Conservation (phyloP, 2,329 filamentous ascomycete species). For the Colletotrichum lupini region DNA sequence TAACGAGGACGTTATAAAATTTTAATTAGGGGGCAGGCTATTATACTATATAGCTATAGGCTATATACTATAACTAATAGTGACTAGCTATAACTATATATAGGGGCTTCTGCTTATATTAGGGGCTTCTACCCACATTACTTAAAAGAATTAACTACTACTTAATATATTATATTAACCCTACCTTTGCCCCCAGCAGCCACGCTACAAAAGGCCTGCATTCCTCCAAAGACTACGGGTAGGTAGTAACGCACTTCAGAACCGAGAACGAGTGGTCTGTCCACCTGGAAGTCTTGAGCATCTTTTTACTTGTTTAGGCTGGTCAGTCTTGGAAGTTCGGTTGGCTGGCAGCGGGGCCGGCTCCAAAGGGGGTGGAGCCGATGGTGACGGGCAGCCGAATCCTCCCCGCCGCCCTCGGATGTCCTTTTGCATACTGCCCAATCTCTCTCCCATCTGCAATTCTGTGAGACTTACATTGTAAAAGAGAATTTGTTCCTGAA, state of each 20-base stretch:
- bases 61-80: no score
- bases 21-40: no score
- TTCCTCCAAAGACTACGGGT: neutral
- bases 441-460: neutral
- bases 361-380: constrained; percentile 22
- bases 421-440: neutral
- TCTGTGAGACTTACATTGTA: neutral
- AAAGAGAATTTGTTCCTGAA: neutral
- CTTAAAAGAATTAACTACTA: no score
- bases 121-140: no score
- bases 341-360: constrained; percentile 11
- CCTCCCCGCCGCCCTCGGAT: neutral
- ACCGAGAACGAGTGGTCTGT: neutral
- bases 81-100: no score
- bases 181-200: no score
- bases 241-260: neutral
- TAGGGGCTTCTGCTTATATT: no score
- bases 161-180: no score
- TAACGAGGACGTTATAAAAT: no score
- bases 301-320: neutral
- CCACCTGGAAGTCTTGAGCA: neutral
- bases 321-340: neutral
- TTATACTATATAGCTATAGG: no score
- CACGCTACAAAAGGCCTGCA: neutral
- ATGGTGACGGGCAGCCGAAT: neutral